Conservation (phyloP, 805 yeast genomes). For the Metschnikowia colocasiae region DNA sequence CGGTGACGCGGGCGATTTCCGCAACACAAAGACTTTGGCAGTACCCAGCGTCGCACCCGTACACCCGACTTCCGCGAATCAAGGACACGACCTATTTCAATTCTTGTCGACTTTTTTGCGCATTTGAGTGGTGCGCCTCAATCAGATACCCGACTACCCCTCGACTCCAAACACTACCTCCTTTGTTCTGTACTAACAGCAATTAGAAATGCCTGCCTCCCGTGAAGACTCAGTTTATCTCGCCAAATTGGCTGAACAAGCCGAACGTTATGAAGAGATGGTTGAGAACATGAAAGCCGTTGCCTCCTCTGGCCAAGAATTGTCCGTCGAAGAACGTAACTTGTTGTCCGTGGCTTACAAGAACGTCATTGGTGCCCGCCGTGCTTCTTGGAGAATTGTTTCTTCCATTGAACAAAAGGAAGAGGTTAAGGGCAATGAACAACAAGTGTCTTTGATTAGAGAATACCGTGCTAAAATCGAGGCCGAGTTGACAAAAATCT, state of each 20-base stretch:
- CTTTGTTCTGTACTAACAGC: conserved; percentile 15
- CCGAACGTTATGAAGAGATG: conserved; percentile 99
- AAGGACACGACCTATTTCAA: conserved; percentile 20
- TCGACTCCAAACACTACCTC: conserved; percentile 1
- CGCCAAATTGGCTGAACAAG: conserved; percentile 98
- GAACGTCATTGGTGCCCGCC: conserved; percentile 97
- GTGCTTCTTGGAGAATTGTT: conserved; percentile 99
- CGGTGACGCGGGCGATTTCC: conserved; percentile 2
- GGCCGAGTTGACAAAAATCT: conserved; percentile 84
- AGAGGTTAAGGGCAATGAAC: conserved; percentile 91
- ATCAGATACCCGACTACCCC: conserved; percentile 3
- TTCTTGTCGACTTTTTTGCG: conserved; percentile 19
- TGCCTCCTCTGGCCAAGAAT: conserved; percentile 92
- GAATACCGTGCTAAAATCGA: conserved; percentile 95
- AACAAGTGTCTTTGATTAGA: conserved; percentile 85
- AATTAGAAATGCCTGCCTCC: conserved; percentile 58
- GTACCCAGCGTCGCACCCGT: conserved; percentile 13
- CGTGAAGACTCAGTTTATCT: conserved; percentile 98
- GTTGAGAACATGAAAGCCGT: conserved; percentile 98
- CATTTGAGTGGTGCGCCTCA: conserved; percentile 3
- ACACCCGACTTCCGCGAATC: conserved; percentile 20
- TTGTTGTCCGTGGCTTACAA: conserved; percentile 95
- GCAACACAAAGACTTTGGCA: conserved; percentile 2
- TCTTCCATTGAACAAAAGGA: conserved; percentile 98
- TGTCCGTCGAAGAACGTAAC: conserved; percentile 97